These are phyloP conservation scores for Staphylotrichum tortipilum DNA, from an alignment of 495 filamentous ascomycete genomes.

Conservation along the genomic window DNA sequence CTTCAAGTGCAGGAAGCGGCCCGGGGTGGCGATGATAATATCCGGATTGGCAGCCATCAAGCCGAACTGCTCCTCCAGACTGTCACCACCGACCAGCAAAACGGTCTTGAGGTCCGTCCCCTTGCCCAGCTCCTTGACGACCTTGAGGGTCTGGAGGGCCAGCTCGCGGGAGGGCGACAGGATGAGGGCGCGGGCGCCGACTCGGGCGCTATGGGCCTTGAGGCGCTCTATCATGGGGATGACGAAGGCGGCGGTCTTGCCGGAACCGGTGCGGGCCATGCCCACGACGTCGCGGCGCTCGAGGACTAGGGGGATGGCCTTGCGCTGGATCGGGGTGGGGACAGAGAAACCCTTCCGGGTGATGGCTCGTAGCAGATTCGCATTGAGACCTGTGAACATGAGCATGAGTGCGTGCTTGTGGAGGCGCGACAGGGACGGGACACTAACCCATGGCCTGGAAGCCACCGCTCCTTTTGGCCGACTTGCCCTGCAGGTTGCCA, in stretches of 20 bases:
- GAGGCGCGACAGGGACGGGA: background rate
- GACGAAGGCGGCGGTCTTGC: slow-evolving; percentile 95
- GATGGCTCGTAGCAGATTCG: slow-evolving; percentile 77
- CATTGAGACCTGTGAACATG: slow-evolving; percentile 53
- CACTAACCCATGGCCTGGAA: slow-evolving; percentile 85
- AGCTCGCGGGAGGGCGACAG: slow-evolving; percentile 88
- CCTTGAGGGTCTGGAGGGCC: slow-evolving; percentile 89
- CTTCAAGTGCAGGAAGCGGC: slow-evolving; percentile 88
- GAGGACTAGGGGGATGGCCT: slow-evolving; percentile 85
- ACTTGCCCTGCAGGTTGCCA: slow-evolving; percentile 71
- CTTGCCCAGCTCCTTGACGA: slow-evolving; percentile 84
- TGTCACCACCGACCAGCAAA: slow-evolving; percentile 88
- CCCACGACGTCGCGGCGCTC: slow-evolving; percentile 89
- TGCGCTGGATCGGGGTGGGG: slow-evolving; percentile 93
- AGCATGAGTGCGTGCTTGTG: background rate
- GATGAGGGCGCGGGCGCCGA: slow-evolving; percentile 78
- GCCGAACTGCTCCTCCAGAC: slow-evolving; percentile 89
- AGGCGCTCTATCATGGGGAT: slow-evolving; percentile 96
- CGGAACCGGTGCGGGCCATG: slow-evolving; percentile 94
- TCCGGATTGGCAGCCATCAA: slow-evolving; percentile 92
- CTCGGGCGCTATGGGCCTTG: slow-evolving; percentile 74
- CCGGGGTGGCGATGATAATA: slow-evolving; percentile 92
- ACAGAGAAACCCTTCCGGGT: slow-evolving; percentile 88
- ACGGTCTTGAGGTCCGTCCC: slow-evolving; percentile 86
- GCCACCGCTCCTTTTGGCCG: slow-evolving; percentile 86